These are phyloP conservation scores for Neonectria neomacrospora DNA, from an alignment of 2,329 filamentous ascomycete species.

Conservation along the genomic window DNA sequence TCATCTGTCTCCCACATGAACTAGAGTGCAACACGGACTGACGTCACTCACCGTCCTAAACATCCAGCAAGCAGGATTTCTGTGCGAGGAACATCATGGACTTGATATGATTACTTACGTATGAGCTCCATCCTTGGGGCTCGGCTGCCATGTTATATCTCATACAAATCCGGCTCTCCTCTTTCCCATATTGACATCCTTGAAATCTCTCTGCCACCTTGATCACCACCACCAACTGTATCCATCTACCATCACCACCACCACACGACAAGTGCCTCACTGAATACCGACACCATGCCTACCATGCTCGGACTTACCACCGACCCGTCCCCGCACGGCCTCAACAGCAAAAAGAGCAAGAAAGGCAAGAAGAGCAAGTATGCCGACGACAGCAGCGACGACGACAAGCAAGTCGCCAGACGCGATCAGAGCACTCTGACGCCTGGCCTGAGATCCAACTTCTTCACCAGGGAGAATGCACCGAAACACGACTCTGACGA, in stretches of 20 bases:
- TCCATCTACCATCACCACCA: not conserved
- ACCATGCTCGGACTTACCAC: conserved; percentile 45
- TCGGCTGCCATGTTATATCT: conserved; percentile 13
- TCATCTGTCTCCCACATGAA: conserved; percentile 39
- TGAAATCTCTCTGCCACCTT: not conserved
- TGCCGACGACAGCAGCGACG: conserved; percentile 22
- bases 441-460: conserved; percentile 42
- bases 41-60: conserved; percentile 41
- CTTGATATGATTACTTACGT: conserved; percentile 17
- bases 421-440: conserved; percentile 30
- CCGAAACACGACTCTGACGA: conserved; percentile 39
- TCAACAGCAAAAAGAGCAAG: conserved; percentile 20
- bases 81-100: conserved; percentile 36
- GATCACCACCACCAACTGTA: not conserved
- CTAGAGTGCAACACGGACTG: conserved; percentile 33
- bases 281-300: conserved; percentile 39
- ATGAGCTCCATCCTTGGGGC: conserved; percentile 25
- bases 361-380: conserved; percentile 29
- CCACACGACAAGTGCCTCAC: not conserved
- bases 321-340: conserved; percentile 40
- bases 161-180: not conserved
- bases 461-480: conserved; percentile 37
- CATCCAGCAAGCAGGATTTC: conserved; percentile 46
- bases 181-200: not conserved
- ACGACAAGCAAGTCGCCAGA: conserved; percentile 37